These are phyloP conservation scores for Dryas alaskensis DNA, from an alignment of 306 rosid species.

Conservation along the genomic window DNA sequence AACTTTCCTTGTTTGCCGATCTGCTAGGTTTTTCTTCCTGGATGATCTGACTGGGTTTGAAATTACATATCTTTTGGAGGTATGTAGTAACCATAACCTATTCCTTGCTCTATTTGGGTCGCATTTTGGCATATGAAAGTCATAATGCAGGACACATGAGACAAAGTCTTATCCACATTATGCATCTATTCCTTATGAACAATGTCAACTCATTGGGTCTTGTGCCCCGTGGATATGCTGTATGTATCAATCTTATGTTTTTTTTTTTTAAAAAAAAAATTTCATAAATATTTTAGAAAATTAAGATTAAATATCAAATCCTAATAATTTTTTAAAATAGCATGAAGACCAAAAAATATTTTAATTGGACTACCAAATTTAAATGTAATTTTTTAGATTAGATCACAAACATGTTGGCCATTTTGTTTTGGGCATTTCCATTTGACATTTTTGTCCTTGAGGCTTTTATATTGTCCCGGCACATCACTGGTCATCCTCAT, in stretches of 20 bases:
- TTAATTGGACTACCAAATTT: too few relatives aligned
- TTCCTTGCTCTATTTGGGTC: slow-evolving; percentile 6
- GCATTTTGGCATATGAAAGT: neutral
- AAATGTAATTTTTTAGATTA: too few relatives aligned
- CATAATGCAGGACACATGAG: neutral
- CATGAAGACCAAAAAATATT: too few relatives aligned
- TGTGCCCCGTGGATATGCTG: neutral
- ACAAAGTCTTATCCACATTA: neutral
- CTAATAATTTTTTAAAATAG: too few relatives aligned
- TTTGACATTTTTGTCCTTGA: too few relatives aligned
- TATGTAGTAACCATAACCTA: slow-evolving; percentile 12
- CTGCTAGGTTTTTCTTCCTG: slow-evolving; percentile 84
- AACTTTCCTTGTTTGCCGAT: neutral
- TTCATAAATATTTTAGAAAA: neutral
- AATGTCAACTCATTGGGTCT: too few relatives aligned
- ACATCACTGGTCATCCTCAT: too few relatives aligned
- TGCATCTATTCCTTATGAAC: neutral
- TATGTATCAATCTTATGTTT: neutral
- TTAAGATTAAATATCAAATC: too few relatives aligned
- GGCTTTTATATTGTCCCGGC: too few relatives aligned
- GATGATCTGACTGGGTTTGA: slow-evolving; percentile 93
- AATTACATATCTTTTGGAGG: slow-evolving; percentile 75
- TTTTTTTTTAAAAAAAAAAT: neutral
- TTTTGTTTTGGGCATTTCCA: too few relatives aligned
- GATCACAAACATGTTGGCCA: too few relatives aligned